These are phyloP conservation scores for Plantago lanceolata DNA, from an alignment of 305 asterid genomes.

Conservation along the genomic window DNA sequence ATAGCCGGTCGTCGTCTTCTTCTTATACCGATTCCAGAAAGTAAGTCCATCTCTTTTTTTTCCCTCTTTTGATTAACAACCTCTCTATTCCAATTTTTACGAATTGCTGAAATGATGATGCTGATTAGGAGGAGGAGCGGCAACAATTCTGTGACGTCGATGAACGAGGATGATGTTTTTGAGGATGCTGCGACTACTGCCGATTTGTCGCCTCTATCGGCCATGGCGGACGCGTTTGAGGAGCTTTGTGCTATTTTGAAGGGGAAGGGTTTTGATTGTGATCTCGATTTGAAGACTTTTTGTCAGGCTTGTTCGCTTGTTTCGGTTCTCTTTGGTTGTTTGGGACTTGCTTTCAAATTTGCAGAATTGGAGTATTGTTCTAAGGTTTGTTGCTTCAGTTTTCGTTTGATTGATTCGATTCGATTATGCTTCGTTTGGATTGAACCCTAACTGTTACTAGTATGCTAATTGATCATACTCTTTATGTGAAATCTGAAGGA, in stretches of 20 bases:
- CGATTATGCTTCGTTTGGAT: neutral
- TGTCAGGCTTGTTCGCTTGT: conserved; percentile 87
- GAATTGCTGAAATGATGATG: conserved; percentile 21
- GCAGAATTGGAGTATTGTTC: conserved; percentile 83
- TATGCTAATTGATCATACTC: too few relatives aligned
- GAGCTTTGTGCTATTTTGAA: conserved; percentile 51
- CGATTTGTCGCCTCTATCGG: conserved; percentile 53
- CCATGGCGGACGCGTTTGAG: conserved; percentile 85
- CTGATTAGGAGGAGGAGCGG: conserved; percentile 30
- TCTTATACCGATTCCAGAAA: conserved; percentile 18
- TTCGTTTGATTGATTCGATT: neutral
- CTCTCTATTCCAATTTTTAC: neutral
- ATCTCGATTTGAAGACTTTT: conserved; percentile 69
- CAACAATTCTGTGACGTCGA: conserved; percentile 13
- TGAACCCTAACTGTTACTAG: too few relatives aligned
- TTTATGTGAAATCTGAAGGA: too few relatives aligned
- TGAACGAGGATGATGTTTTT: conserved; percentile 45
- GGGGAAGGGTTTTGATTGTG: conserved; percentile 38
- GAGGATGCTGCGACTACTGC: conserved; percentile 26
- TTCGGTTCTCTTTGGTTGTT: conserved; percentile 76
- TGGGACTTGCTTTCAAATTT: conserved; percentile 88
- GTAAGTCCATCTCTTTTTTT: conserved; percentile 18
- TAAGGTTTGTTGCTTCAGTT: conserved; percentile 44
- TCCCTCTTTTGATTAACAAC: neutral
- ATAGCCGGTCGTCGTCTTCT: conserved; percentile 8